Percentiles rank a stretch among this genome's conserved stretches.
These are phyloP conservation scores for Hypomyces perniciosus DNA, from an alignment of 2,329 filamentous ascomycete genomes.

Conservation along the genomic window DNA sequence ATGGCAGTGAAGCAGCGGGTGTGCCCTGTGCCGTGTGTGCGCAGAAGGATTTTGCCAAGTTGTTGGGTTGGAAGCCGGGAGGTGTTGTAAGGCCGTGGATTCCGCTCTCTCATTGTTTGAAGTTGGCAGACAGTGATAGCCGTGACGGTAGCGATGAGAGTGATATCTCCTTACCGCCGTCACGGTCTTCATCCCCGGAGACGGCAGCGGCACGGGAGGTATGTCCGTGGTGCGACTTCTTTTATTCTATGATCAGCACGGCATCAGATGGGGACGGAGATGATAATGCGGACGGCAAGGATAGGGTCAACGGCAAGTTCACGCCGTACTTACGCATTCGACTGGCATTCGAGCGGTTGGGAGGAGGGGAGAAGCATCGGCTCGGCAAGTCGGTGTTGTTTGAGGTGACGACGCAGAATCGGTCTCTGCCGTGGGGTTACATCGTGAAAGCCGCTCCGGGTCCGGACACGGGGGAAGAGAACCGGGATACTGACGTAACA, in stretches of 20 bases:
- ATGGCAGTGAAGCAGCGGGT: constrained; percentile 16
- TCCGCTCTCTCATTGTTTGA: constrained; percentile 24
- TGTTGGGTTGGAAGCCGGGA: constrained; percentile 31
- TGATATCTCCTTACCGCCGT: background rate
- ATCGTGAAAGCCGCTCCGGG: constrained; percentile 24
- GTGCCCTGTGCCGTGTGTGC: constrained; percentile 27
- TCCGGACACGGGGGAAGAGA: background rate
- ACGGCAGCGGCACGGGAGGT: background rate
- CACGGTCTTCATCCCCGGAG: background rate
- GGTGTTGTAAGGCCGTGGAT: constrained; percentile 32
- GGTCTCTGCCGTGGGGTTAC: constrained; percentile 32
- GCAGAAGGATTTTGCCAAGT: constrained; percentile 30
- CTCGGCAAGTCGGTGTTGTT: constrained; percentile 30
- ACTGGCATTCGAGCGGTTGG: constrained; percentile 32
- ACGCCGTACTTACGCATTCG: constrained; percentile 34
- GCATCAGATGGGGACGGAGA: constrained; percentile 20
- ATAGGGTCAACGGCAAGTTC: constrained; percentile 23
- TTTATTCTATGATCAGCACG: constrained; percentile 29
- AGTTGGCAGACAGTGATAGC: background rate
- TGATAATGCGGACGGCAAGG: constrained; percentile 1
- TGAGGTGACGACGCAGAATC: constrained; percentile 32
- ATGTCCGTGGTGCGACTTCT: constrained; percentile 35
- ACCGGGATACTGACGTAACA: background rate
- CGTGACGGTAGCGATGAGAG: background rate
- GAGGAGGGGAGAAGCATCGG: constrained; percentile 31